Conservation (phyloP, 805 yeast species). For the Candida odintsovae region DNA sequence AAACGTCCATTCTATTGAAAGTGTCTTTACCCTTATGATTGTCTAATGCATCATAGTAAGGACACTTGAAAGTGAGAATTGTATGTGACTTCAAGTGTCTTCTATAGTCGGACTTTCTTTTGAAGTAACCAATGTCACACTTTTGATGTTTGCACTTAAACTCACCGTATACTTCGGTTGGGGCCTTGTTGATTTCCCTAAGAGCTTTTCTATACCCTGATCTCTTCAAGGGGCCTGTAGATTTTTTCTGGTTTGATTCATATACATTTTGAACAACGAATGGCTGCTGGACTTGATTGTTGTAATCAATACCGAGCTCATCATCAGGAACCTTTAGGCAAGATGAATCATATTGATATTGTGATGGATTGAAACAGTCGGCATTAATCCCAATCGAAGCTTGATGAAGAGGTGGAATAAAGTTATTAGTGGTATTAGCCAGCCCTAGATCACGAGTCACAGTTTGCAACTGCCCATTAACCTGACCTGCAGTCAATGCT, state of each 20-base stretch:
- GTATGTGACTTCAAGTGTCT: constrained; percentile 7
- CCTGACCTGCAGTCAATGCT: not conserved
- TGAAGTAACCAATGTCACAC: not conserved
- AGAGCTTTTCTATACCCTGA: not conserved
- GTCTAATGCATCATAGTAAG: constrained; percentile 4
- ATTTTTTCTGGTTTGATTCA: not conserved
- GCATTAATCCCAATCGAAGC: not conserved
- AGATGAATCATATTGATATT: not conserved
- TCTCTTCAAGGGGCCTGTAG: not conserved
- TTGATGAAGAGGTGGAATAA: not conserved
- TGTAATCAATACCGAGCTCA: not conserved
- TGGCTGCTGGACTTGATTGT: not conserved
- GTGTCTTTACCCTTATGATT: constrained; percentile 77
- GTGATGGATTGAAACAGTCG: not conserved
- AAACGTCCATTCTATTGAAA: constrained; percentile 66
- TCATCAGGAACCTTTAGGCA: not conserved
- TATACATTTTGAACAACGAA: not conserved
- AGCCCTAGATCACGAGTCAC: not conserved
- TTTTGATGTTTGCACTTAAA: not conserved
- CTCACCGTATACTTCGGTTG: not conserved
- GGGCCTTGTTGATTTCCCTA: not conserved
- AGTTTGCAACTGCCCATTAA: not conserved
- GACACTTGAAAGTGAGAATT: constrained; percentile 5
- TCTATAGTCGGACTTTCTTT: constrained; percentile 4
- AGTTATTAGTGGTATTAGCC: not conserved